Percentiles rank a stretch among this genome's conserved stretches.
These are phyloP conservation scores for Dimargaris cristalligena DNA, from an alignment of 192 early-diverging fungal species.

Conservation along the genomic window DNA sequence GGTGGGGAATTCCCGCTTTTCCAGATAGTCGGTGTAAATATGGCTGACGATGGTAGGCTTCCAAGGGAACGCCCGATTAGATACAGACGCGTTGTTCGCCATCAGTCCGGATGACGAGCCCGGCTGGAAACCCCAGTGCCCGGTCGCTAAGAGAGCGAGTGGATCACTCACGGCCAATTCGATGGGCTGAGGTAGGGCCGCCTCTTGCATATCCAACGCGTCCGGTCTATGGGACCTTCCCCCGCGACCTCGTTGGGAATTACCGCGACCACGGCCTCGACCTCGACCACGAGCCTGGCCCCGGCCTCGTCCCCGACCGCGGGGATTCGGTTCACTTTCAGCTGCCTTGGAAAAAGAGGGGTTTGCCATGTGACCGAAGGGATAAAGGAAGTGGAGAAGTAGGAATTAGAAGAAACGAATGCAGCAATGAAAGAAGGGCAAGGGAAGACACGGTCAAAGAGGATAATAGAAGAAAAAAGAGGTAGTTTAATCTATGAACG, in stretches of 20 bases:
- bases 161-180: neutral
- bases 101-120: neutral
- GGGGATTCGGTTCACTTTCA: too few species aligned
- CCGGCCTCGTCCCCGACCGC: too few species aligned
- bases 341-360: too few species aligned
- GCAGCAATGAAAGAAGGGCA: too few species aligned
- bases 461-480: too few species aligned
- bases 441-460: too few species aligned
- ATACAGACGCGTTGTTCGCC: neutral
- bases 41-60: constrained; percentile 33
- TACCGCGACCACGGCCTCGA: neutral
- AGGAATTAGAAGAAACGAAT: too few species aligned
- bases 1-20: constrained; percentile 27
- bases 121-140: constrained; percentile 6
- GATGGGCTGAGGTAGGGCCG: neutral
- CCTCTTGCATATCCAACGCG: neutral
- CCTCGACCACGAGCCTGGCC: neutral
- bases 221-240: too few species aligned
- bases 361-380: too few species aligned
- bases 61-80: constrained; percentile 13
- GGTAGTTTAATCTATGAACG: too few species aligned
- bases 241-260: neutral
- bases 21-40: constrained; percentile 44
- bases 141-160: constrained; percentile 1
- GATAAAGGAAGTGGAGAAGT: too few species aligned